A percentile compares a stretch with the other conserved stretches of the same genome.
Conservation (phyloP, 768 basidiomycete genomes). For the Mycena alexandri region DNA sequence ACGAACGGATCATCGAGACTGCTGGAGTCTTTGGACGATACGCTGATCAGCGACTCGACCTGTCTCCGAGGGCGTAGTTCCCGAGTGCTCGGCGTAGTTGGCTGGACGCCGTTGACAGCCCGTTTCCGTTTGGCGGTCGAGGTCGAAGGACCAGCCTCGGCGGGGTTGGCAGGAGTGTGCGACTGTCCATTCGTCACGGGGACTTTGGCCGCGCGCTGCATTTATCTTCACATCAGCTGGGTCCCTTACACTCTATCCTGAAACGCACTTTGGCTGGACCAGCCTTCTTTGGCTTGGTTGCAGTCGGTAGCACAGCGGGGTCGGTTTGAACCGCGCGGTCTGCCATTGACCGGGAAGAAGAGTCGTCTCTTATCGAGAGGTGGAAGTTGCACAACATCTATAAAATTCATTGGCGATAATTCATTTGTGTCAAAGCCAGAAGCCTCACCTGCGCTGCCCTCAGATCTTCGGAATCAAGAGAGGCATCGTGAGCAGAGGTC, state of each 20-base stretch:
- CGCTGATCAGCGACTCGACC: conserved; percentile 53
- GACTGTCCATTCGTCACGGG: conserved; percentile 36
- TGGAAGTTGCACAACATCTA: conserved; percentile 58
- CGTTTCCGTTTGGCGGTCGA: conserved; percentile 57
- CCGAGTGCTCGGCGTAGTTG: conserved; percentile 50
- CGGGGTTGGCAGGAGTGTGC: conserved; percentile 36
- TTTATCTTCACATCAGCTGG: conserved; percentile 9
- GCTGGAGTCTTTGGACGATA: conserved; percentile 50
- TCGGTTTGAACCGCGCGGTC: conserved; percentile 24
- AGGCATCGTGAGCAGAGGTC: conserved; percentile 41
- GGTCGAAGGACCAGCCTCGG: conserved; percentile 49
- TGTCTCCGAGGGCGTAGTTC: conserved; percentile 61
- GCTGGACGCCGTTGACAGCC: conserved; percentile 43
- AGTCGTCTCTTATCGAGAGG: conserved; percentile 34
- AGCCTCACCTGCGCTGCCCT: conserved; percentile 68
- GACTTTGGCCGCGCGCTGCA: conserved; percentile 33
- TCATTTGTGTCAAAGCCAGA: conserved; percentile 3
- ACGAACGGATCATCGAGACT: conserved; percentile 32
- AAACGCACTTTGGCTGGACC: conserved; percentile 30
- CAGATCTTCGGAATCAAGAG: conserved; percentile 62
- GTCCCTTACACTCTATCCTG: not conserved
- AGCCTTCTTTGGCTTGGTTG: conserved; percentile 2
- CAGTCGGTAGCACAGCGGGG: not conserved
- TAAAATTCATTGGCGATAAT: conserved; percentile 34
- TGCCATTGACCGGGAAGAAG: conserved; percentile 11